Conservation (phyloP, 306 rosid species). For the Vachellia pachyceras region DNA sequence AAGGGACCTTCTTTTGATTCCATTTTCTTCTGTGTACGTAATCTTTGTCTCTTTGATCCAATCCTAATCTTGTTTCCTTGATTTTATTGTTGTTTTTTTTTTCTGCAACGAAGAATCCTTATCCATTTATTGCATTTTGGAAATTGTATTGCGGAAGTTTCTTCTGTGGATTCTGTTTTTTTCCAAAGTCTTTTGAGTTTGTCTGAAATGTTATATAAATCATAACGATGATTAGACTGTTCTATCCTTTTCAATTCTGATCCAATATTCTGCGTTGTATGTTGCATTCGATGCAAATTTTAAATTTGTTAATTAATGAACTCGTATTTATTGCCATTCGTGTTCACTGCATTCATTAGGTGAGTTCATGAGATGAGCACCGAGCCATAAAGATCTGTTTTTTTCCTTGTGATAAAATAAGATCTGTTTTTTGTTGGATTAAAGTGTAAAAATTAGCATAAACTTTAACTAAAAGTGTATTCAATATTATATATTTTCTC, state of each 20-base stretch:
- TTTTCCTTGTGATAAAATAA: background rate
- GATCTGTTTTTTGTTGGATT: no score
- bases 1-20: constrained; percentile 44
- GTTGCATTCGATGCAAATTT: constrained; percentile 35
- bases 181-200: constrained; percentile 6
- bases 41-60: constrained; percentile 21
- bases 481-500: no score
- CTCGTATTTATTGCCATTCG: background rate
- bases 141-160: constrained; percentile 1
- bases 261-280: constrained; percentile 13
- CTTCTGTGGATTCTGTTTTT: background rate
- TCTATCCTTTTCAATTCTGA: background rate
- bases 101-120: constrained; percentile 29
- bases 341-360: no score
- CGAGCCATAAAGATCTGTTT: background rate
- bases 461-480: no score
- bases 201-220: constrained; percentile 10
- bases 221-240: constrained; percentile 18
- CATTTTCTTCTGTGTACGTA: constrained; percentile 48
- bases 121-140: constrained; percentile 10
- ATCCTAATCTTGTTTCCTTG: constrained; percentile 48
- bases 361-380: constrained; percentile 20
- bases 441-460: no score
- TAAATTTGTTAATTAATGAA: constrained; percentile 43
- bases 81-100: background rate